Conservation (phyloP, 768 basidiomycete species). For the Serendipita sp. region DNA sequence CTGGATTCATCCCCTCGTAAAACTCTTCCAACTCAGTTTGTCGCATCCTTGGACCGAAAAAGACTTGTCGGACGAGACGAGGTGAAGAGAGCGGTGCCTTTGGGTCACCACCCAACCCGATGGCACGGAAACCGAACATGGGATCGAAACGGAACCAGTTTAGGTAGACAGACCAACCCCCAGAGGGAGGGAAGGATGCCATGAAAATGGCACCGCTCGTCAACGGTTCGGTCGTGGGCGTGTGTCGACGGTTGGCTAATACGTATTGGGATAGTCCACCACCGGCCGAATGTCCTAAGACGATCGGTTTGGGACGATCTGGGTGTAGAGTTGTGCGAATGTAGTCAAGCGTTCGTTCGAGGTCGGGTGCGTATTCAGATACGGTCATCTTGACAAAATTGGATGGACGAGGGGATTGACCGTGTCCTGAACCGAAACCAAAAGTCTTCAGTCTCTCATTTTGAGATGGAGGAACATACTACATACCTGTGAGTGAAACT, state of each 20-base stretch:
- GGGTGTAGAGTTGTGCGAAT: not conserved
- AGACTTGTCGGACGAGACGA: not conserved
- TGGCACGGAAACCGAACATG: not conserved
- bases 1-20: not conserved
- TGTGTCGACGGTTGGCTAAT: not conserved
- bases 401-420: not conserved
- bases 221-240: not conserved
- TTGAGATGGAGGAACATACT: not conserved
- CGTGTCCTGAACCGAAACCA: not conserved
- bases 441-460: not conserved
- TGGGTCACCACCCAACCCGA: not conserved
- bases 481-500: not conserved
- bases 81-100: not conserved
- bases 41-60: not conserved
- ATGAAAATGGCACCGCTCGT: not conserved
- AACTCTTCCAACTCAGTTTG: not conserved
- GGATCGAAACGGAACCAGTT: not conserved
- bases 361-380: not conserved
- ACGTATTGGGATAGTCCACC: not conserved
- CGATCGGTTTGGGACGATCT: not conserved
- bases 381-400: conserved; percentile 1
- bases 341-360: not conserved
- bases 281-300: not conserved
- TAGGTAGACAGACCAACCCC: not conserved
- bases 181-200: not conserved